Base-by-base conservation (phyloP, 2,329 filamentous ascomycete species). In the Colletotrichum eleusines region DNA sequence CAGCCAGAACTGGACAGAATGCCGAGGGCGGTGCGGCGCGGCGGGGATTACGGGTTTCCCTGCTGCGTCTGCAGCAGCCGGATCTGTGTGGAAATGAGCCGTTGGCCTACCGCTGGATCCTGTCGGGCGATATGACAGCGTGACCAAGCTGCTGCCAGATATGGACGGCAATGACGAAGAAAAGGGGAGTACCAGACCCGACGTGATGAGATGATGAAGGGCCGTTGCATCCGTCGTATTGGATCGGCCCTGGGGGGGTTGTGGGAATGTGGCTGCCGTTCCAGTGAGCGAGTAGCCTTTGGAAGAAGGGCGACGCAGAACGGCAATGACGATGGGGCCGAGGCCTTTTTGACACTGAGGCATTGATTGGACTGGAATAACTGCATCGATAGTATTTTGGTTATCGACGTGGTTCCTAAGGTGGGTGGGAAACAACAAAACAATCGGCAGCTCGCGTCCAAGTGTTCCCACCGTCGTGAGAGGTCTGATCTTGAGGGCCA, bases 11-110 rank as follows among this genome's bases (percentile, higher is more conserved):
- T 44, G 60, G 51, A 65, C 50, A 46, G 38, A 51, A 46, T 46
- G 35, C 51, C 59, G 53, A 53, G 23, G 59, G 51, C 40, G 59
- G 51, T 67, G 57, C 57, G 57, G 61, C 35, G 61, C 61, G 46
- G 53, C 53, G 61, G 59, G 65, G 46, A 20, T 59, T 59, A 40
- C 44, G 46, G 60, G 26, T 54, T 59, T 65, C 23, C 60, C 38
- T 70, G 35, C 26, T 44, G 40, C 23, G 26, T 33, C 50, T 53
- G 50, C 50, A 42, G 35, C 20, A 26, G 26, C 40, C 57, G 42
- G 12, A 28, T 31, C 26, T 31, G 57, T 33, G 18, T 50, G 59
- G 44, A 61, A 61, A 48, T 40, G 44, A 40, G 26, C 33, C 33
- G 14, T 38, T 16, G 59, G 20, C 44, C 44, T 48, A 11, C 20